These are phyloP conservation scores for Lentinula aciculospora DNA, from an alignment of 768 basidiomycete genomes.

Conservation along the genomic window DNA sequence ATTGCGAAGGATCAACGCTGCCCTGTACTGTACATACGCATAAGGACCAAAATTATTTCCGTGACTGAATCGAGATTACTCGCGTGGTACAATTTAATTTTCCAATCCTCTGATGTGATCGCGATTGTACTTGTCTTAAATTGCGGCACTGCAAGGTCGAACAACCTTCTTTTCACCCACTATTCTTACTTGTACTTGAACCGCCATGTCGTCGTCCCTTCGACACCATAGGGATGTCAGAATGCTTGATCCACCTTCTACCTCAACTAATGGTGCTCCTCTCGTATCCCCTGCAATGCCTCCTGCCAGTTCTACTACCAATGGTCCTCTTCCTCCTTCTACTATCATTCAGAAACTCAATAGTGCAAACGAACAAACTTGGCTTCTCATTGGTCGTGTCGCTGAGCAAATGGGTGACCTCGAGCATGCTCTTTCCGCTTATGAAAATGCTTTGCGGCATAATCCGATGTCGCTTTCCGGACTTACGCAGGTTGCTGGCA, in stretches of 20 bases:
- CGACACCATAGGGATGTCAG: conserved; percentile 64
- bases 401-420: conserved; percentile 95
- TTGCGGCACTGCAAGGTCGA: conserved; percentile 25
- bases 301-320: conserved; percentile 6
- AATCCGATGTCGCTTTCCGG: conserved; percentile 89
- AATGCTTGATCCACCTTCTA: conserved; percentile 52
- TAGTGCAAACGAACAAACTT: conserved; percentile 88
- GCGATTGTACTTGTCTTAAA: conserved; percentile 54
- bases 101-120: conserved; percentile 26
- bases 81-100: background rate
- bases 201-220: conserved; percentile 44
- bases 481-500: conserved; percentile 90
- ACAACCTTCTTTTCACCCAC: conserved; percentile 42
- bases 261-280: conserved; percentile 21
- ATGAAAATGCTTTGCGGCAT: conserved; percentile 93
- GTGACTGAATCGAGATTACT: background rate
- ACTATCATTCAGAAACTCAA: conserved; percentile 72
- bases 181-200: conserved; percentile 21
- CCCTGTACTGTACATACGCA: no score
- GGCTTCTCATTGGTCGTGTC: conserved; percentile 93
- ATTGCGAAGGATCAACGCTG: background rate
- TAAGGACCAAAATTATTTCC: background rate
- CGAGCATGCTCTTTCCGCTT: conserved; percentile 88
- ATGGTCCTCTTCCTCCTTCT: conserved; percentile 24
- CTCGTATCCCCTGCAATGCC: conserved; percentile 2